Percentiles rank a stretch among this genome's conserved stretches.
phyloP scores from a whole-genome alignment of 805 yeast species.

The Wickerhamiella australiensis region DNA sequence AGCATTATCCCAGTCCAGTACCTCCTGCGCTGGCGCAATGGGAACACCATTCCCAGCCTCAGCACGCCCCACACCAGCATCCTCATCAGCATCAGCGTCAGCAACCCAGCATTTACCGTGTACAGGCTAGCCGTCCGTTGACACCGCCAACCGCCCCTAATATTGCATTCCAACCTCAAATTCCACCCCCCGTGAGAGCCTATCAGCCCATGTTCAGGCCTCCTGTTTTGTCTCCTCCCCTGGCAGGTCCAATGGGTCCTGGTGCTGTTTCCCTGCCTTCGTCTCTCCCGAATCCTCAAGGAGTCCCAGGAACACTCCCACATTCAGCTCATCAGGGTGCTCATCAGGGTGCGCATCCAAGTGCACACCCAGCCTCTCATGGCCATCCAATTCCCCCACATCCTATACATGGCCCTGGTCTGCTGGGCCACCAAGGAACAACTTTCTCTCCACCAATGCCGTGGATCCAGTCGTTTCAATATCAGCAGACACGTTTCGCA shows the following conservation, averaged over 20 bases:
- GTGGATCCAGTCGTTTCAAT: background rate
- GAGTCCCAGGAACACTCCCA: background rate
- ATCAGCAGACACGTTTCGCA: constrained; percentile 1
- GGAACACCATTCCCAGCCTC: background rate
- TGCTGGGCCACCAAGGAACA: background rate
- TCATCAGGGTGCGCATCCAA: background rate
- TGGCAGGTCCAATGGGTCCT: background rate
- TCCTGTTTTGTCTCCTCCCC: background rate
- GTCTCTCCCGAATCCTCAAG: background rate
- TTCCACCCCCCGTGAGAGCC: background rate
- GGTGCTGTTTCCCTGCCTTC: background rate
- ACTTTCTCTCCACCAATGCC: background rate
- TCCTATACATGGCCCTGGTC: background rate
- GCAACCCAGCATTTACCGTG: background rate
- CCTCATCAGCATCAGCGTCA: background rate
- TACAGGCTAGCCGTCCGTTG: background rate
- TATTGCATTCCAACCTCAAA: background rate
- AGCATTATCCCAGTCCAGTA: background rate
- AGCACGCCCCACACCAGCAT: too few relatives aligned
- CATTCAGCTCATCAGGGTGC: background rate
- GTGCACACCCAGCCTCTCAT: background rate
- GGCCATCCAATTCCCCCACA: constrained; percentile 1
- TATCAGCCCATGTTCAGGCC: constrained; percentile 1
- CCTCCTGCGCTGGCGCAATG: background rate
- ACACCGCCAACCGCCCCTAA: background rate